These are phyloP conservation scores for Pseudevernia furfuracea DNA, from an alignment of 495 filamentous ascomycete genomes.

Conservation along the genomic window DNA sequence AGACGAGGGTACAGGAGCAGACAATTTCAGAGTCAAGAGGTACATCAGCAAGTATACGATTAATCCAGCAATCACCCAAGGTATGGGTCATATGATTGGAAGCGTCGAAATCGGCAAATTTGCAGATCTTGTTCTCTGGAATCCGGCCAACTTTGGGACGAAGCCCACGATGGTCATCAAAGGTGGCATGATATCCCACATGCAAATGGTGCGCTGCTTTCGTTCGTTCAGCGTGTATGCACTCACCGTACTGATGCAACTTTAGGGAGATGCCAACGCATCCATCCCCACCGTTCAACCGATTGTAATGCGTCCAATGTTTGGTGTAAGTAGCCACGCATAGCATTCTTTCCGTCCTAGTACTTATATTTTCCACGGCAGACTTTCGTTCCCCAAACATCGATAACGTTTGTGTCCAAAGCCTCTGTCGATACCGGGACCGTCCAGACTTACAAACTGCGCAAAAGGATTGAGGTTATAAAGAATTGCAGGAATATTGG, in stretches of 20 bases:
- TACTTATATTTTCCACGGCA: constrained; percentile 20
- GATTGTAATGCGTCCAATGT: constrained; percentile 81
- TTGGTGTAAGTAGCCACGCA: constrained; percentile 45
- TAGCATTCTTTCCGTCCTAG: background rate
- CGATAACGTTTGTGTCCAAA: constrained; percentile 78
- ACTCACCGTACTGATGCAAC: constrained; percentile 6
- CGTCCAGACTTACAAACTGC: constrained; percentile 63
- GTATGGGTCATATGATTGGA: constrained; percentile 84
- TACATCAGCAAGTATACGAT: constrained; percentile 97
- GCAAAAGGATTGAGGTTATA: constrained; percentile 76
- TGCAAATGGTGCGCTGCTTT: constrained; percentile 64
- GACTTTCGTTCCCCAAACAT: constrained; percentile 59
- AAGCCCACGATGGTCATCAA: constrained; percentile 83
- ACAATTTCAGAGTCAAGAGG: constrained; percentile 89
- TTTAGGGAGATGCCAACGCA: constrained; percentile 86
- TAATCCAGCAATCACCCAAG: constrained; percentile 91
- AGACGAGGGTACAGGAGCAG: constrained; percentile 73
- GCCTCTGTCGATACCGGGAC: constrained; percentile 56
- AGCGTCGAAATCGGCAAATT: constrained; percentile 85
- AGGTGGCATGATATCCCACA: constrained; percentile 77
- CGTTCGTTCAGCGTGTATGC: background rate
- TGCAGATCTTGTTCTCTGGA: constrained; percentile 88
- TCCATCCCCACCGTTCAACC: constrained; percentile 90
- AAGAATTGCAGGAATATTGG: constrained; percentile 69
- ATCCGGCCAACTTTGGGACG: constrained; percentile 74